Evolutionary conservation across 495 filamentous ascomycete species (phyloP).

Genomic region (Tuber umbilicatum): DNA sequence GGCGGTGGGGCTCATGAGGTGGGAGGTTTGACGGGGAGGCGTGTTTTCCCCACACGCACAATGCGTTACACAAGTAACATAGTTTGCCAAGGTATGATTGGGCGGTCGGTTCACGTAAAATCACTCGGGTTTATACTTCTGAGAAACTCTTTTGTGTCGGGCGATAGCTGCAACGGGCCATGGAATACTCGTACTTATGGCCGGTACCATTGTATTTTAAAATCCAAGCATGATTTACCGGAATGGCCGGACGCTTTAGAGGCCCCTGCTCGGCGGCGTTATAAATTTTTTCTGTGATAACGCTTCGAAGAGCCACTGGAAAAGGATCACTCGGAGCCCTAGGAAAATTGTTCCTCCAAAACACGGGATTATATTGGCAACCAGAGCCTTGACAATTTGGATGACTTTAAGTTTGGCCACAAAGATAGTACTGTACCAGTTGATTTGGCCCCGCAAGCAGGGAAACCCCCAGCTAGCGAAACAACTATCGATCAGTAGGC

Average conservation of each 20-base stretch:
- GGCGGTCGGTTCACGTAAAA: not conserved
- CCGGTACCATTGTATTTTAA: not conserved
- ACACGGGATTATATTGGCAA: too few relatives aligned
- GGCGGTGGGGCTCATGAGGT: constrained; percentile 11
- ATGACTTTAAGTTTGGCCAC: too few relatives aligned
- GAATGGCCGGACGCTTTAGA: not conserved
- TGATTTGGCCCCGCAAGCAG: too few relatives aligned
- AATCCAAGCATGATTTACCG: not conserved
- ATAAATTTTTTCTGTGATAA: too few relatives aligned
- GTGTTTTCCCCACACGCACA: not conserved
- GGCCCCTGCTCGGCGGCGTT: not conserved
- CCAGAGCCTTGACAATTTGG: too few relatives aligned
- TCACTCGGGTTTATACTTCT: not conserved
- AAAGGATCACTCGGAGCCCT: too few relatives aligned
- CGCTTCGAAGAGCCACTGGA: not conserved
- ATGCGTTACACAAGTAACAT: not conserved
- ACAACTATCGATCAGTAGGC: too few relatives aligned
- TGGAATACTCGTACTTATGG: not conserved
- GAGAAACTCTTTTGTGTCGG: not conserved
- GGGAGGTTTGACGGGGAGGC: constrained; percentile 21
- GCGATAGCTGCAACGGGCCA: not conserved
- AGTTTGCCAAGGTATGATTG: not conserved
- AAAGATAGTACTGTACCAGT: too few relatives aligned
- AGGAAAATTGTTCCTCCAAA: too few relatives aligned
- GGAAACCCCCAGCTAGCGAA: too few relatives aligned